phyloP scores from a whole-genome alignment of 1,284 basidiomycete genomes.

The Athelia psychrophila region DNA sequence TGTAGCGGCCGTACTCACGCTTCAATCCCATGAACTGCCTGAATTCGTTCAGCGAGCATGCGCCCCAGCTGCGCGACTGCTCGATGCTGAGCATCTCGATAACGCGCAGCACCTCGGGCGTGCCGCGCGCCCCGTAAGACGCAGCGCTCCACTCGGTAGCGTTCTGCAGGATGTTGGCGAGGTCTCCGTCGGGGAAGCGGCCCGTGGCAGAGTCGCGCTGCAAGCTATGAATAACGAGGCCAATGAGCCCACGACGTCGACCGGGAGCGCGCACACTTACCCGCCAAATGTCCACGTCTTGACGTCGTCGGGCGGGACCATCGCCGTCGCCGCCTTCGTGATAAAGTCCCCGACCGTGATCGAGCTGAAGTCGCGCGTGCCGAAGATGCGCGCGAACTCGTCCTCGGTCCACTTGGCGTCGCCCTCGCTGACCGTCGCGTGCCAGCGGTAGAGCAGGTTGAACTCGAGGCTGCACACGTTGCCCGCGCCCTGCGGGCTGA shows the following conservation, averaged over 20 bases:
- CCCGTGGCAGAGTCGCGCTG: conserved; percentile 50
- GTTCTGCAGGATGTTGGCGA: conserved; percentile 64
- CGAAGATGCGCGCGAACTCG: conserved; percentile 44
- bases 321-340: conserved; percentile 38
- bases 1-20: conserved; percentile 27
- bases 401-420: conserved; percentile 63
- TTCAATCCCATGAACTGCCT: conserved; percentile 52
- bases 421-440: conserved; percentile 56
- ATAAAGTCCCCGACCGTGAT: conserved; percentile 36
- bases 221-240: conserved; percentile 35
- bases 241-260: conserved; percentile 1
- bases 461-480: conserved; percentile 76
- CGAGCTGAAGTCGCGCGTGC: conserved; percentile 33
- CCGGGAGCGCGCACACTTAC: conserved; percentile 28
- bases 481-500: conserved; percentile 63
- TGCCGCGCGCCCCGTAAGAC: conserved; percentile 75
- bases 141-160: conserved; percentile 66
- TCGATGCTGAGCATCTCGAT: conserved; percentile 75
- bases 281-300: conserved; percentile 53
- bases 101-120: conserved; percentile 64
- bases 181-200: conserved; percentile 65
- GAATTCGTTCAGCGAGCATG: conserved; percentile 76
- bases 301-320: conserved; percentile 34
- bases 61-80: conserved; percentile 70
- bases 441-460: conserved; percentile 76